Percentiles rank a stretch among this genome's conserved stretches.
Evolutionary conservation across 805 yeast genomes (phyloP).

Genomic region (Wickerhamomyces alni): DNA sequence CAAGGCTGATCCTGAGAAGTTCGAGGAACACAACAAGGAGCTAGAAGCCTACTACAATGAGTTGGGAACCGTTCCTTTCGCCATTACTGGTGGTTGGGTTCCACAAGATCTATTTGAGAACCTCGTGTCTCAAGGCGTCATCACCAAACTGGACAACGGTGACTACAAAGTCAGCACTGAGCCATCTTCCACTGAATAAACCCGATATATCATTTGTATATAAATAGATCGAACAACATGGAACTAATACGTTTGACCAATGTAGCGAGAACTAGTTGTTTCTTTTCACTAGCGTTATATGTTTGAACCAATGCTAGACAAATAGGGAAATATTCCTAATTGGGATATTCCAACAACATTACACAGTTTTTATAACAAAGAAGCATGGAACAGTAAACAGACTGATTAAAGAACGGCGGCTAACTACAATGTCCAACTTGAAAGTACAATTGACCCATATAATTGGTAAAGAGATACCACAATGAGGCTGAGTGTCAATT

Average conservation of each 20-base stretch:
- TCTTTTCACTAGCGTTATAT: no score
- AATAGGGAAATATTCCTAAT: no score
- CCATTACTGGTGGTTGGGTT: slow-evolving; percentile 91
- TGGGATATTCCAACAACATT: no score
- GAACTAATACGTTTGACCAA: no score
- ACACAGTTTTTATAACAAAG: no score
- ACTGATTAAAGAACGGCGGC: neutral
- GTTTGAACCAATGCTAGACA: no score
- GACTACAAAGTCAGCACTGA: slow-evolving; percentile 33
- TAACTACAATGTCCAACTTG: slow-evolving; percentile 10
- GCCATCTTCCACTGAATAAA: slow-evolving; percentile 3
- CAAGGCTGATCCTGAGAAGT: slow-evolving; percentile 48
- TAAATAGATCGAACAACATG: no score
- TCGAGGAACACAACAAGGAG: slow-evolving; percentile 50
- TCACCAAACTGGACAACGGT: slow-evolving; percentile 56
- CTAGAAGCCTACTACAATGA: slow-evolving; percentile 65
- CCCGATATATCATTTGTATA: no score
- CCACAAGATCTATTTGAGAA: slow-evolving; percentile 89
- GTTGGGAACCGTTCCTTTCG: slow-evolving; percentile 69
- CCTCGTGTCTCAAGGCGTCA: slow-evolving; percentile 59
- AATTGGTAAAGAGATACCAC: slow-evolving; percentile 9
- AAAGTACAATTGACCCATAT: slow-evolving; percentile 15
- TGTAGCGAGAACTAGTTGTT: no score
- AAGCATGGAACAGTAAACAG: neutral
- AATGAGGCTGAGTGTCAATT: no score